A percentile compares a stretch with the other conserved stretches of the same genome.
Conservation (phyloP, 1,139 yeast genomes). For the Yamadazyma mexicana region DNA sequence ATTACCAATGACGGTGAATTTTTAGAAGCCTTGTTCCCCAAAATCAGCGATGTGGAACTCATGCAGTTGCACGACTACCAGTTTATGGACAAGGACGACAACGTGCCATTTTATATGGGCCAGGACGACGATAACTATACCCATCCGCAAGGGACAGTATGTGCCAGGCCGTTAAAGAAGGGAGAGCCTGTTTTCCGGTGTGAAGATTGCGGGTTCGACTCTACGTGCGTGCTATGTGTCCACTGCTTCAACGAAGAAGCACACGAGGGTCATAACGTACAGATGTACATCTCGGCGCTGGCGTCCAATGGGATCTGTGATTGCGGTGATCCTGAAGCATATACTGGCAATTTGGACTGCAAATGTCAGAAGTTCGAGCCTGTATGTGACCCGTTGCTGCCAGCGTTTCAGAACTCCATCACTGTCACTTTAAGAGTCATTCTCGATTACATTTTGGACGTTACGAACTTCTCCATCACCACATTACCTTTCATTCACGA, state of each 20-base stretch:
- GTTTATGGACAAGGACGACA: background rate
- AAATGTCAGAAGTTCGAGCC: conserved; percentile 23
- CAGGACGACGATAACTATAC: conserved; percentile 14
- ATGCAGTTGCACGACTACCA: conserved; percentile 15
- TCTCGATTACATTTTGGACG: conserved; percentile 52
- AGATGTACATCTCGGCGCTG: conserved; percentile 50
- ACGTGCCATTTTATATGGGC: conserved; percentile 3
- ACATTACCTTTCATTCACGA: conserved; percentile 38
- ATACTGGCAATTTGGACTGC: conserved; percentile 61
- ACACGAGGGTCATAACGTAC: conserved; percentile 64
- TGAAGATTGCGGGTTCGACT: conserved; percentile 65
- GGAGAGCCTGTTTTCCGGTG: conserved; percentile 73
- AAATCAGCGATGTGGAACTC: conserved; percentile 20
- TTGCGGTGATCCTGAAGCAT: conserved; percentile 89
- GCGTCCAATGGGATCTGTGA: conserved; percentile 72
- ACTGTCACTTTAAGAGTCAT: conserved; percentile 33
- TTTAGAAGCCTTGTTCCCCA: conserved; percentile 27
- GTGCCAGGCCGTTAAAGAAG: conserved; percentile 58
- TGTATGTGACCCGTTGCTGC: conserved; percentile 7
- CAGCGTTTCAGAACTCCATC: conserved; percentile 22
- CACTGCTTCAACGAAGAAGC: conserved; percentile 68
- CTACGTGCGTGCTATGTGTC: conserved; percentile 72
- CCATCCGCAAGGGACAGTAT: conserved; percentile 44
- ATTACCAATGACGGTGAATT: conserved; percentile 32
- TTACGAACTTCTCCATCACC: conserved; percentile 34